Conservation (phyloP, 345 rosid species). For the Draba incana region DNA sequence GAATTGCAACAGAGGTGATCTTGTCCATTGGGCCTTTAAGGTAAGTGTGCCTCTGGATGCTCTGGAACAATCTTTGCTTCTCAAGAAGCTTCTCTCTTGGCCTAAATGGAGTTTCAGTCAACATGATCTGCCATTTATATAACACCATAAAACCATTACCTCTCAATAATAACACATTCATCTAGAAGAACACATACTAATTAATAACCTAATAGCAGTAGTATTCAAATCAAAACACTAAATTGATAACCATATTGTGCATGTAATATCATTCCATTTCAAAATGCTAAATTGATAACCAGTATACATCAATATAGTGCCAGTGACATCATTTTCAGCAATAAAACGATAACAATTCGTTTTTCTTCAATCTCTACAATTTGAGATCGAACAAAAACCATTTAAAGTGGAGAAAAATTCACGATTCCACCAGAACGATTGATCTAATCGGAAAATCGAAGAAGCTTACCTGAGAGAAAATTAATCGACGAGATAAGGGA, state of each 20-base stretch:
- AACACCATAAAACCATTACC: neutral
- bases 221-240: conserved; percentile 2
- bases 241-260: neutral
- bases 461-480: conserved; percentile 24
- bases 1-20: conserved; percentile 90
- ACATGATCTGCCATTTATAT: conserved; percentile 44
- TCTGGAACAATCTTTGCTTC: conserved; percentile 80
- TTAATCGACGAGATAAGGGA: conserved; percentile 26
- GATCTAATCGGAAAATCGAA: neutral
- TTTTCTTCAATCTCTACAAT: neutral
- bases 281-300: no score
- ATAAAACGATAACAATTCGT: neutral
- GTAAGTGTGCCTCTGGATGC: conserved; percentile 75
- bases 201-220: neutral
- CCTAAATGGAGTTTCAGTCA: conserved; percentile 76
- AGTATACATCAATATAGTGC: no score
- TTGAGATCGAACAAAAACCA: conserved; percentile 11
- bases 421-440: neutral
- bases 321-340: no score
- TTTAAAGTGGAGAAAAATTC: neutral
- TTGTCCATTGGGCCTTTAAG: conserved; percentile 81
- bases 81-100: conserved; percentile 84
- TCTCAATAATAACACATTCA: neutral
- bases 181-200: neutral
- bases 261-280: conserved; percentile 17